phyloP scores from a whole-genome alignment of 2,329 filamentous ascomycete genomes.

The Hypomyces rosellus region DNA sequence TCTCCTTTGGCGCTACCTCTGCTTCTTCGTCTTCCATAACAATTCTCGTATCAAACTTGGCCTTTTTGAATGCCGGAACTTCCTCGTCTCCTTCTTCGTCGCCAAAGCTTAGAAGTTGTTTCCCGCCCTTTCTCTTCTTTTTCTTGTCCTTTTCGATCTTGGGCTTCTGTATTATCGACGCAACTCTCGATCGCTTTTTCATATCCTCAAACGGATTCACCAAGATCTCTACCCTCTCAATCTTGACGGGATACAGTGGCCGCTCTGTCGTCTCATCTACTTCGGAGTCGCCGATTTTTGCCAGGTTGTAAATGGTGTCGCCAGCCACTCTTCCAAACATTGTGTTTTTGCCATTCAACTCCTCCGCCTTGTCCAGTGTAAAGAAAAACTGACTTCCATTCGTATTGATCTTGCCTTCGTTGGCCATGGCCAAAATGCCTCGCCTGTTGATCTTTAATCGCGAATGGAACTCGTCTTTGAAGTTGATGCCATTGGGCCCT shows the following conservation, averaged over 20 bases:
- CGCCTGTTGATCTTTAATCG: conserved; percentile 88
- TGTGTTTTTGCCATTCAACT: conserved; percentile 85
- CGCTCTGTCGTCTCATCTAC: conserved; percentile 71
- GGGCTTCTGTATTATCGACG: conserved; percentile 36
- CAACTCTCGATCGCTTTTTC: conserved; percentile 59
- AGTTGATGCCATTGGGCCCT: conserved; percentile 52
- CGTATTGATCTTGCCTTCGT: conserved; percentile 67
- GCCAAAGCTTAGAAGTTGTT: conserved; percentile 72
- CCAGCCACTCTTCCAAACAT: conserved; percentile 88
- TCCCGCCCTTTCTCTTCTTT: conserved; percentile 68
- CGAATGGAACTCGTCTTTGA: conserved; percentile 84
- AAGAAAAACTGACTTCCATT: conserved; percentile 98
- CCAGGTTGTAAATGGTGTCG: conserved; percentile 92
- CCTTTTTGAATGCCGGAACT: conserved; percentile 61
- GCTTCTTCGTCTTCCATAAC: conserved; percentile 50
- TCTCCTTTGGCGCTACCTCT: conserved; percentile 23
- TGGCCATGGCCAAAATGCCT: conserved; percentile 93
- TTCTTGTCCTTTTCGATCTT: conserved; percentile 47
- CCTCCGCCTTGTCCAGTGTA: conserved; percentile 76
- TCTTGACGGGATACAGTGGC: conserved; percentile 77
- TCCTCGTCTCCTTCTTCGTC: conserved; percentile 55
- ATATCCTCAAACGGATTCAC: conserved; percentile 80
- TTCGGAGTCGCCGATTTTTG: conserved; percentile 88
- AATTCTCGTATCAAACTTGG: conserved; percentile 72
- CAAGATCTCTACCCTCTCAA: conserved; percentile 67